phyloP scores from a whole-genome alignment of 176 grass and related monocot genomes.

The Aegilops speltoides region DNA sequence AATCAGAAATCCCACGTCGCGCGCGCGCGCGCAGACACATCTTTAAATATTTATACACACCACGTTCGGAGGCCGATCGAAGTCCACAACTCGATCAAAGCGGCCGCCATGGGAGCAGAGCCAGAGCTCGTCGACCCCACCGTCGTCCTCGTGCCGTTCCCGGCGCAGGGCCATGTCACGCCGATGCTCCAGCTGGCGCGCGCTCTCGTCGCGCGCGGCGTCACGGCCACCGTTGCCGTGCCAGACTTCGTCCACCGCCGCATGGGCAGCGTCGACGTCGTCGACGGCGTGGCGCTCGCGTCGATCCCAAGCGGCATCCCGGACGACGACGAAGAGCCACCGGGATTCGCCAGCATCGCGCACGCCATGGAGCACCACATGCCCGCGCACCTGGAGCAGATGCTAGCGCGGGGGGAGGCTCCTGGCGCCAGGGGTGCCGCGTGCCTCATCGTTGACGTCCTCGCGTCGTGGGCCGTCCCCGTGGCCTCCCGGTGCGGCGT shows the following conservation, averaged over 20 bases:
- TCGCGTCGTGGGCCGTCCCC: conserved; percentile 92
- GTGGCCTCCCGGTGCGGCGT: conserved; percentile 67
- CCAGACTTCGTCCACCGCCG: conserved; percentile 82
- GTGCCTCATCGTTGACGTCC: conserved; percentile 72
- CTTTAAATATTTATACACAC: conserved; percentile 4
- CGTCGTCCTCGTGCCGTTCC: conserved; percentile 81
- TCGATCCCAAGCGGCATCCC: conserved; percentile 50
- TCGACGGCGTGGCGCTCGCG: conserved; percentile 23
- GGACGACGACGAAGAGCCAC: neutral
- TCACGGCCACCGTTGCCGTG: conserved; percentile 50
- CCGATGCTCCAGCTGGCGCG: conserved; percentile 83
- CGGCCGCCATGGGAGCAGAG: conserved; percentile 4
- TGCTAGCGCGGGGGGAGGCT: conserved; percentile 22
- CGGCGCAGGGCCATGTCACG: conserved; percentile 87
- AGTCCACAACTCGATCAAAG: neutral
- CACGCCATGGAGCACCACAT: conserved; percentile 72
- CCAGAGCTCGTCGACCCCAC: neutral
- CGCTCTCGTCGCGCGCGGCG: conserved; percentile 50
- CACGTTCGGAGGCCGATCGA: neutral
- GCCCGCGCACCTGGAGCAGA: conserved; percentile 58
- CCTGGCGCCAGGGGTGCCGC: neutral
- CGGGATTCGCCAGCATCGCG: conserved; percentile 51
- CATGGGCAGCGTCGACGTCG: conserved; percentile 12
- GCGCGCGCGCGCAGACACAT: conserved; percentile 10
- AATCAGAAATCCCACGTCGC: neutral